Evolutionary conservation across 148 eudicot genomes (phyloP).

Genomic region (Rhododendron kiyosumense): DNA sequence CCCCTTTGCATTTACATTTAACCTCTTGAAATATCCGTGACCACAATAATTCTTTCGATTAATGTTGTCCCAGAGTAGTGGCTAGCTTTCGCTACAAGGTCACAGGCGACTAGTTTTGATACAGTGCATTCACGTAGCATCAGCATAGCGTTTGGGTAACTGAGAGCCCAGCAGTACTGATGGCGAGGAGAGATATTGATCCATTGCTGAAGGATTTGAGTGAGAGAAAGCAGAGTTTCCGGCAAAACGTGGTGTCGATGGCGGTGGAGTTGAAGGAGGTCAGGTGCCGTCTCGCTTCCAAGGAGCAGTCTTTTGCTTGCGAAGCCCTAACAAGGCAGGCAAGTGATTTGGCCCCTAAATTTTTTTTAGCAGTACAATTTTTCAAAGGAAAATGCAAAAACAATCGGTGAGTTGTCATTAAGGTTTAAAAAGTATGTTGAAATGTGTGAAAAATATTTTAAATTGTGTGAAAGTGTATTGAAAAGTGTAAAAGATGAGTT

Average conservation of each 20-base stretch:
- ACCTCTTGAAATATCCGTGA: background rate
- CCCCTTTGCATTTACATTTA: background rate
- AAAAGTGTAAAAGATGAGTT: too few relatives aligned
- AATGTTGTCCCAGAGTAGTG: background rate
- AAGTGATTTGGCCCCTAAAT: background rate
- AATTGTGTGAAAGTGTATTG: too few relatives aligned
- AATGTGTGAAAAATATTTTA: background rate
- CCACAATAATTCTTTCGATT: background rate
- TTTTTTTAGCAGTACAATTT: background rate
- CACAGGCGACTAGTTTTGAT: background rate
- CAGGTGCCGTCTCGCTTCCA: conserved; percentile 58
- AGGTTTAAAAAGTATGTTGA: background rate
- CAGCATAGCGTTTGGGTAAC: background rate
- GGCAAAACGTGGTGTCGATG: conserved; percentile 70
- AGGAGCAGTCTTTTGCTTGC: conserved; percentile 58
- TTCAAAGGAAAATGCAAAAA: background rate
- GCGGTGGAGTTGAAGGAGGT: conserved; percentile 91
- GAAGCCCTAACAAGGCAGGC: conserved; percentile 81
- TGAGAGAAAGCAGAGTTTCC: conserved; percentile 71
- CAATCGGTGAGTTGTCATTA: background rate
- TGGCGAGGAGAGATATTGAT: conserved; percentile 35
- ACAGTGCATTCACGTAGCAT: background rate
- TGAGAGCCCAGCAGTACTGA: background rate
- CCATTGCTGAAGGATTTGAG: conserved; percentile 85
- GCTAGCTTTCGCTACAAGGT: background rate